Base-by-base conservation (phyloP, 2,329 filamentous ascomycete species). In the Calonectria pseudoreteaudii region DNA sequence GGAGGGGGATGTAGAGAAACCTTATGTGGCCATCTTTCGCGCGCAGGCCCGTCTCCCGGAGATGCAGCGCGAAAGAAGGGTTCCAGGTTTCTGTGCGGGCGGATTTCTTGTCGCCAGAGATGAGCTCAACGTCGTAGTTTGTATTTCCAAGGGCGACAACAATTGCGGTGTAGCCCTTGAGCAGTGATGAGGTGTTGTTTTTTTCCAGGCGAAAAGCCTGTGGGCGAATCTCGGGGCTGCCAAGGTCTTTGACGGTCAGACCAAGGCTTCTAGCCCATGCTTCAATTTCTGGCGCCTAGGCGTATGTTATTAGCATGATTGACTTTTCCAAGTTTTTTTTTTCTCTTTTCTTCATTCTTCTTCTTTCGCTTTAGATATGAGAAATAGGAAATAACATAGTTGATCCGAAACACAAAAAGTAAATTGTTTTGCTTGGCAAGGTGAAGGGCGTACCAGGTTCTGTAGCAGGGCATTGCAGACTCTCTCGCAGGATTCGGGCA, bases 141-240 rank as follows among this genome's bases (percentile, higher is more conserved):
- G 75, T 77, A 68, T 80, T 80, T 68, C 78, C 78, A 23, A 80
- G 78, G 36, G 78, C 78, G 36, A 80, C 75, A 28, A 79, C 78
- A 36, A 80, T 74, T 41, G 78, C 78, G 26, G 78, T 80, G 68
- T 80, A 80, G 31, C 78, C 78, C 64, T 77, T 80, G 56, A 80
- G 73, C 16, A 80, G 68, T n/a, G 78, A 73, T 26, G 78, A 80
- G n/a, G 75, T 79, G 68, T 80, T 80, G 70, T 75, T 76, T 50
- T 80, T 80, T 30, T 80, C 78, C 58, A 80, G 78, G 34, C 78
- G 78, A 56, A 80, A 80, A 58, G 78, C 78, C 60, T 80, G 78
- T 8, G 78, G 78, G n/a, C 72, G 75, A 49, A 80, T 80, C 36
- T 80, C 78, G 53, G 78, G 78, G 44, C 58, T 74, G n/a, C 68